Evolutionary conservation across 1,284 basidiomycete genomes (phyloP), one percentile per base, ranked within the genome.

Genomic region (Schizophyllum amplum): DNA sequence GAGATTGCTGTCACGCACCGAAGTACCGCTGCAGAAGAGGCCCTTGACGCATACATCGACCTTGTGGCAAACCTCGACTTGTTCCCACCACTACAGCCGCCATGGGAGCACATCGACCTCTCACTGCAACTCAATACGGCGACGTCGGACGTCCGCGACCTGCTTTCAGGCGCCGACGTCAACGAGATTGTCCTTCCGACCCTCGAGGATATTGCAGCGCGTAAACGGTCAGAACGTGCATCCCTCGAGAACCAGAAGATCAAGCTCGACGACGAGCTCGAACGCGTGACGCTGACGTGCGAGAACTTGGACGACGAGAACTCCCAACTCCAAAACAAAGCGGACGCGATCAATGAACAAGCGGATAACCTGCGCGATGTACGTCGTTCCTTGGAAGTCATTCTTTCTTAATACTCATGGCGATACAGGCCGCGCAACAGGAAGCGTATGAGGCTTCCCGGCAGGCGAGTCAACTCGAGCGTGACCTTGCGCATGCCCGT

Each of bases 1-100:
- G 92, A 94, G 68, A 86, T 94, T 58, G 79, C 79, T 54, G 81
- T 92, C 58, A 83, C 88, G 2, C 87, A 88, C 64, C 83, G 88
- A 48, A 85, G 83, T 51, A 84, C 86, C 23, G 82, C 84, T 22
- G 84, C 91, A 47, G 92, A 94, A 68, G 86, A 89, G 62, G 83
- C 86, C 9, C 71, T 92, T 4, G 86, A 91, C 64, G 74, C 79
- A 50, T 94, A 94, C 69, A 86, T 78, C 42, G 79, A 83, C 55
- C 72, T 90, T 24, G 77, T 89, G 22, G 83, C 86, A 4, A 77
- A 81, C n/a, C 79, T 94, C 51, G 89, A 84, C 26, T 74, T 92
- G 9, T 85, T 86, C 69, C 81, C 85, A 1, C 84, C 86, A 5
- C 78, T 87, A 4, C 76, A 83, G 4, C 74, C 81, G n/a, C 87